Conservation (phyloP, 495 filamentous ascomycete genomes). For the Tuber magnatum region DNA sequence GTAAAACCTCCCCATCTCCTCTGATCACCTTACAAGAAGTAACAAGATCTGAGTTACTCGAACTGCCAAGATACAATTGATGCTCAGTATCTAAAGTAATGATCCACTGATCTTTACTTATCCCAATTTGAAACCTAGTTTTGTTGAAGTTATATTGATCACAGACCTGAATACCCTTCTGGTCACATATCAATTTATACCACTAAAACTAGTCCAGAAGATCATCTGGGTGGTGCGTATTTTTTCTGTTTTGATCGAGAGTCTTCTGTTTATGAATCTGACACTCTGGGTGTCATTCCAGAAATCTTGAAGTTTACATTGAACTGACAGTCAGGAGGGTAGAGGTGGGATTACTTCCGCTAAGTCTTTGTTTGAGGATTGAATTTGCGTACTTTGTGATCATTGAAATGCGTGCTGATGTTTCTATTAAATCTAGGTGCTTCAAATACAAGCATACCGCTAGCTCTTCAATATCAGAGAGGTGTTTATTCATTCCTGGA, state of each 20-base stretch:
- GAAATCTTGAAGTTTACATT: constrained; percentile 11
- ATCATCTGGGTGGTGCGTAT: neutral
- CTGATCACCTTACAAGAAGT: too few species aligned
- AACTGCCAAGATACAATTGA: constrained; percentile 6
- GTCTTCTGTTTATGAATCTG: too few species aligned
- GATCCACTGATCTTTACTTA: constrained; percentile 26
- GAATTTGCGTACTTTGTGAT: too few species aligned
- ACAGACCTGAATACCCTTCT: constrained; percentile 11
- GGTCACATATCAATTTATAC: neutral
- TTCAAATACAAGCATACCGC: too few species aligned
- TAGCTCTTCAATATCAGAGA: too few species aligned
- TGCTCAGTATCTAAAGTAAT: constrained; percentile 16
- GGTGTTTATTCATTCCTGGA: too few species aligned
- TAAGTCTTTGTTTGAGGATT: too few species aligned
- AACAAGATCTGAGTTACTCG: too few species aligned
- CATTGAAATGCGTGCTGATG: too few species aligned
- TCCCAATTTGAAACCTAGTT: constrained; percentile 30
- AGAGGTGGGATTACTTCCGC: too few species aligned
- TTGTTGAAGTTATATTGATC: constrained; percentile 35
- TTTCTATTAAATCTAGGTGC: too few species aligned
- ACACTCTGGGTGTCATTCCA: constrained; percentile 24
- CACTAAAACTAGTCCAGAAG: constrained; percentile 23
- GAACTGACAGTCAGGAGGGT: neutral
- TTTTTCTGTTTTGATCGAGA: neutral
- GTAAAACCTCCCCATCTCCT: too few species aligned